Base-by-base conservation (phyloP, 108 stramenopile species). In the Nitzschia putrida region DNA sequence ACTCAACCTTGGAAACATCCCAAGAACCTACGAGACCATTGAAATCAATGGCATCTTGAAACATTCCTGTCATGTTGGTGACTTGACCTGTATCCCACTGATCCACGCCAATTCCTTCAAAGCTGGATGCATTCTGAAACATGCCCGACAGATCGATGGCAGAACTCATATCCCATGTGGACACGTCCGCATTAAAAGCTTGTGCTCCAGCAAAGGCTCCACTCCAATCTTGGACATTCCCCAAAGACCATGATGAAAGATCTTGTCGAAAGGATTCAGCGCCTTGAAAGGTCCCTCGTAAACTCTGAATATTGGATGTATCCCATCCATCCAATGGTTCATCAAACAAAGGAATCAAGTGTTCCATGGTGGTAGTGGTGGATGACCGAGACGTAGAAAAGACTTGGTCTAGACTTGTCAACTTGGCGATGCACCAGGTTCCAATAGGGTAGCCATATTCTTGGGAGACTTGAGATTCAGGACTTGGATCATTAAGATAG, bases 161-260 rank as follows among this genome's bases (percentile, higher is more conserved):
- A 0, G 26, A 50, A 51, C 44, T 38, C 22, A 61, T 53, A 61
- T 61, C 53, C 72, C 78, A 79, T 8, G 12, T 40, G 21, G 51
- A 78, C 12, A 74, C 39, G 43, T 61, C 70, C 8, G 71, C 26
- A 37, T 79, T 68, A 60, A 85, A 85, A 14, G 37, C 25, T 21
- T 54, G 14, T 6, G 76, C 52, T n/a, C 72, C 72, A n/a, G 22
- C 26, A 43, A 85, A 79, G 69, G 76, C 72, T 18, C 54, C 38
- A 13, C 24, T 41, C 25, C 78, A 68, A 34, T 60, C 54, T 52
- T 11, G 37, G 12, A 73, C 78, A 14, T 41, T 53, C 3, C 69
- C 57, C 54, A 69, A 53, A 57, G 80, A 64, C 82, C 82, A 83
- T 34, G 8, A n/a, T n/a, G n/a, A n/a, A n/a, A n/a, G n/a, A n/a